Conservation (phyloP, 768 basidiomycete genomes). For the Lactarius hengduanensis region DNA sequence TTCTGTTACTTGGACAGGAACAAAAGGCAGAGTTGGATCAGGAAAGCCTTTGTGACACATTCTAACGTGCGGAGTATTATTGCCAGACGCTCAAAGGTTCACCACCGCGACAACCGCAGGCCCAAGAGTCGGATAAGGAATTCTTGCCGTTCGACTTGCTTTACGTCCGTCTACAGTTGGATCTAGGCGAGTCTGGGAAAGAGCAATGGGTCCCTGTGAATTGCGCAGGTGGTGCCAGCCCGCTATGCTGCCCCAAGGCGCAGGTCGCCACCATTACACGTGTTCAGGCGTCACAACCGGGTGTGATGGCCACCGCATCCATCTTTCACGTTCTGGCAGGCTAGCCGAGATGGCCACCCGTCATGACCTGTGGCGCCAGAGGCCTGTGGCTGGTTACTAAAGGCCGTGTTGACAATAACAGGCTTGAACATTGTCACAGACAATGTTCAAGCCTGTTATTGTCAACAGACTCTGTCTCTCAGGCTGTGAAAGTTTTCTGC, state of each 20-base stretch:
- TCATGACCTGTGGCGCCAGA: slow-evolving; percentile 1
- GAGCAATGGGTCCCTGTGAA: background rate
- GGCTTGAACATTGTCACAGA: background rate
- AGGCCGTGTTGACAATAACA: background rate
- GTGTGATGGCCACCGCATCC: background rate
- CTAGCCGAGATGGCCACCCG: background rate
- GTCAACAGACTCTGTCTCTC: background rate
- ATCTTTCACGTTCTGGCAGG: slow-evolving; percentile 2
- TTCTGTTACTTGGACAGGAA: background rate
- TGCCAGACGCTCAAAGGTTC: background rate
- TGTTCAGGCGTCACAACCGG: background rate
- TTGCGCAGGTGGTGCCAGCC: background rate
- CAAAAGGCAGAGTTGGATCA: background rate
- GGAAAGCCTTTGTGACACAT: background rate
- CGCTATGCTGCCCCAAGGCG: background rate
- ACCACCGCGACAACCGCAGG: background rate
- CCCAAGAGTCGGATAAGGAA: slow-evolving; percentile 2
- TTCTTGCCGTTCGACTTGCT: background rate
- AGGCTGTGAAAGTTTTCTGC: background rate
- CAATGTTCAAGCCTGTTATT: no score
- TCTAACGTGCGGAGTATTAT: background rate
- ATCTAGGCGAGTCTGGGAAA: background rate
- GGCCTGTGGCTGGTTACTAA: background rate
- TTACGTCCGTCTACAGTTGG: background rate
- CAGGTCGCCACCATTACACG: background rate